Conservation (phyloP, 257 asterid species). For the Ocimum tenuiflorum region DNA sequence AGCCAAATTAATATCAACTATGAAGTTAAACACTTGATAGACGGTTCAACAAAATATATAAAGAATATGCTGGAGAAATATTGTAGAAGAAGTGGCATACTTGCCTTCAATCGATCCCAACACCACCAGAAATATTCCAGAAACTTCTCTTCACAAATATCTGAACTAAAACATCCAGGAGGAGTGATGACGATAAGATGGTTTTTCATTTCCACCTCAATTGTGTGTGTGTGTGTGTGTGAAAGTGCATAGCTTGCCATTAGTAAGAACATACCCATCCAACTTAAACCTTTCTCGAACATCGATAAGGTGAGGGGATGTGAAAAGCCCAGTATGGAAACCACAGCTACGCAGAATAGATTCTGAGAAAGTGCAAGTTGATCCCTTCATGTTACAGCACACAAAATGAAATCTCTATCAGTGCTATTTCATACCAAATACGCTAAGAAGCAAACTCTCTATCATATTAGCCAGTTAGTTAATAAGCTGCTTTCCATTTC, state of each 20-base stretch:
- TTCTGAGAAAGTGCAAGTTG: conserved; percentile 82
- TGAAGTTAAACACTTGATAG: neutral
- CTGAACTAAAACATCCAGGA: conserved; percentile 41
- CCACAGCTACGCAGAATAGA: conserved; percentile 89
- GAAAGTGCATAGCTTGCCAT: neutral
- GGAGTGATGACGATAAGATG: conserved; percentile 8
- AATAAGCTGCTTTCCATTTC: neutral
- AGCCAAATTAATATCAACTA: conserved; percentile 2
- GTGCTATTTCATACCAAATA: neutral
- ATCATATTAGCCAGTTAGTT: neutral
- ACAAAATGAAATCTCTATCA: conserved; percentile 22
- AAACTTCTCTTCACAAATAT: conserved; percentile 78
- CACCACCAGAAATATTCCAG: conserved; percentile 95
- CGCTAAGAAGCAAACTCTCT: neutral
- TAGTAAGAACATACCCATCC: conserved; percentile 61
- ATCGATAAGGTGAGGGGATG: conserved; percentile 97
- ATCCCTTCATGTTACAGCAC: conserved; percentile 62
- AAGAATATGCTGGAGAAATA: neutral
- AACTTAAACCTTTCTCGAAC: conserved; percentile 87
- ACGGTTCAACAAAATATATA: neutral
- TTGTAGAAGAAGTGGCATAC: conserved; percentile 18
- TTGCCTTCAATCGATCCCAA: conserved; percentile 74
- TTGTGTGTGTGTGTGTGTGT: neutral
- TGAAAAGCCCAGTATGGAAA: conserved; percentile 85
- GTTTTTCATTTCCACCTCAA: conserved; percentile 9